phyloP scores from a whole-genome alignment of 2,329 filamentous ascomycete species.

The Botrytis paeoniae region DNA sequence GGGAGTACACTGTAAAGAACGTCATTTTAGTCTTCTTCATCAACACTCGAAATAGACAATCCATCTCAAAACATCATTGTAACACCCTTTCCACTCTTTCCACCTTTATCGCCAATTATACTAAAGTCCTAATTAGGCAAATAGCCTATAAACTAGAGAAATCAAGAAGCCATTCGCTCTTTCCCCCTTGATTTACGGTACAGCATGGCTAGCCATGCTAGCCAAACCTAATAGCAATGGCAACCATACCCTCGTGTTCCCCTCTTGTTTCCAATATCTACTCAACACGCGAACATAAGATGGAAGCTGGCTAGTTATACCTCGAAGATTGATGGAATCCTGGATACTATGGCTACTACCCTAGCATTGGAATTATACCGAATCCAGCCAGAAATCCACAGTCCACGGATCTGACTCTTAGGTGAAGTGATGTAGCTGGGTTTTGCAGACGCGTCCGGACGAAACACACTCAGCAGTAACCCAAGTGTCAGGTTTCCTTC shows the following conservation, averaged over 20 bases:
- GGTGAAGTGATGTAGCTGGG: too few species aligned
- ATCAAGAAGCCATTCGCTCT: not conserved
- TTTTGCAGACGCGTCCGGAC: too few species aligned
- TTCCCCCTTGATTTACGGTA: not conserved
- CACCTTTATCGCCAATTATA: not conserved
- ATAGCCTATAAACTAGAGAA: not conserved
- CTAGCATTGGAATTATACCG: too few species aligned
- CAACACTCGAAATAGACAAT: not conserved
- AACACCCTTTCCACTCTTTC: not conserved
- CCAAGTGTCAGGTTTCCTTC: too few species aligned
- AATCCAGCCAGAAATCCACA: too few species aligned
- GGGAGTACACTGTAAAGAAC: not conserved
- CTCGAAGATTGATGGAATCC: too few species aligned
- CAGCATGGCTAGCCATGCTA: not conserved
- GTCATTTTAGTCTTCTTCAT: fast-evolving
- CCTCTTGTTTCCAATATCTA: not conserved
- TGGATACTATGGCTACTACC: too few species aligned
- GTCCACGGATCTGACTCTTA: too few species aligned
- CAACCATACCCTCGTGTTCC: too few species aligned
- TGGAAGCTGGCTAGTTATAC: too few species aligned
- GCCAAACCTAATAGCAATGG: fast-evolving
- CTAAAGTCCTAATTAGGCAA: fast-evolving
- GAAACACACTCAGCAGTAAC: too few species aligned
- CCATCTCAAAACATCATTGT: not conserved
- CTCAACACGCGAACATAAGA: too few species aligned